Conservation (phyloP, 192 early-diverging fungal species). For the Podila clonocystis region DNA sequence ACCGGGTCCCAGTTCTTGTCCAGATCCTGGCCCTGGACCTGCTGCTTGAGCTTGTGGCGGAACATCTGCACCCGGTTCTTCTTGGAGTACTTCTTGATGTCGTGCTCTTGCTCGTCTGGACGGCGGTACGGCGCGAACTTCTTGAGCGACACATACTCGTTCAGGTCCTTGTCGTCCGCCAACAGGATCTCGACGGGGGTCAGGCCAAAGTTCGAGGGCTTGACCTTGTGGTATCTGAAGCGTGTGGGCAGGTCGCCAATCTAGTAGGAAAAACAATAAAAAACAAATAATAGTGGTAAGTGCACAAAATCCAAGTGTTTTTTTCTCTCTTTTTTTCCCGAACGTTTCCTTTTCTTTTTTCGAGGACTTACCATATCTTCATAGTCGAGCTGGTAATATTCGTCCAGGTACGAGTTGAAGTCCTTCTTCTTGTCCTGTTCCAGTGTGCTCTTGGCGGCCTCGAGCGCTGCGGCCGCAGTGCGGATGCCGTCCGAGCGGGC, state of each 20-base stretch:
- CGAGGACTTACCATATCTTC: slow-evolving; percentile 80
- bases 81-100: slow-evolving; percentile 61
- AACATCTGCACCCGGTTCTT: slow-evolving; percentile 63
- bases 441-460: slow-evolving; percentile 27
- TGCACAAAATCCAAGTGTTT: not conserved
- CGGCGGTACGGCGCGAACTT: slow-evolving; percentile 83
- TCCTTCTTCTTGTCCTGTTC: slow-evolving; percentile 55
- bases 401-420: slow-evolving; percentile 81
- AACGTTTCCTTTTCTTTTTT: no score
- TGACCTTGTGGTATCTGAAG: slow-evolving; percentile 93
- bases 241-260: slow-evolving; percentile 86
- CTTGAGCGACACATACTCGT: slow-evolving; percentile 87
- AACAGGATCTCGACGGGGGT: slow-evolving; percentile 87
- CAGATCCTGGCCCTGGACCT: slow-evolving; percentile 37
- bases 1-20: slow-evolving; percentile 46
- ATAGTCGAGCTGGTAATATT: slow-evolving; percentile 92
- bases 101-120: slow-evolving; percentile 36
- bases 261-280: slow-evolving; percentile 15
- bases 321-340: no score
- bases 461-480: slow-evolving; percentile 25
- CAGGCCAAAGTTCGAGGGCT: slow-evolving; percentile 80
- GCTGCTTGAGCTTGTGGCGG: slow-evolving; percentile 49
- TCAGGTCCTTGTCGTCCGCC: slow-evolving; percentile 89
- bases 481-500: slow-evolving; percentile 34
- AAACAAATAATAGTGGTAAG: no score